phyloP scores from a whole-genome alignment of 306 rosid species.

The Prunus davidiana region DNA sequence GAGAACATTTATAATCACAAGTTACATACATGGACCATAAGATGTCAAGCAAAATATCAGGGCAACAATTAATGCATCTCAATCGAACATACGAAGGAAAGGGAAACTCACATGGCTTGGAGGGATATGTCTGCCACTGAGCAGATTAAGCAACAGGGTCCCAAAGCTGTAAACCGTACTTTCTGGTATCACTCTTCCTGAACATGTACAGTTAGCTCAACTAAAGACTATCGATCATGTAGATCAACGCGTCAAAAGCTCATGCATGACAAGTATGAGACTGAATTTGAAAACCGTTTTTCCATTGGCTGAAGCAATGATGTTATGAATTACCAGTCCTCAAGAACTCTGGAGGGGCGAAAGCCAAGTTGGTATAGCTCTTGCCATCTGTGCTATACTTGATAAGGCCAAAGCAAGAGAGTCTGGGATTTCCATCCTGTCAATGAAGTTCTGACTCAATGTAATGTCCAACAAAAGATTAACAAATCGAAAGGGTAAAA shows the following conservation, averaged over 20 bases:
- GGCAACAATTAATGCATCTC: too few species aligned
- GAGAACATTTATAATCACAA: neutral
- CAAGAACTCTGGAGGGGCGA: conserved; percentile 88
- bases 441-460: conserved; percentile 17
- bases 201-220: conserved; percentile 14
- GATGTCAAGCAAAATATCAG: too few species aligned
- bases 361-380: conserved; percentile 85
- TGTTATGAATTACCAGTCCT: conserved; percentile 56
- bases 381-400: conserved; percentile 89
- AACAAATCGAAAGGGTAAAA: neutral
- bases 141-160: conserved; percentile 75
- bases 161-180: conserved; percentile 83
- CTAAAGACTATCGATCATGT: neutral
- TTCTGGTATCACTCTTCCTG: conserved; percentile 74
- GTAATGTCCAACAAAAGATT: conserved; percentile 20
- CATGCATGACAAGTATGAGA: neutral
- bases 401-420: conserved; percentile 95
- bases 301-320: conserved; percentile 10
- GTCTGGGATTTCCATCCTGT: conserved; percentile 88
- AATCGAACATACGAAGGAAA: neutral
- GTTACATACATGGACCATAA: neutral
- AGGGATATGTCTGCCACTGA: conserved; percentile 85
- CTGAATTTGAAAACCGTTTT: neutral
- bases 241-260: neutral
- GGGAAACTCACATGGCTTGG: conserved; percentile 64